Evolutionary conservation across 2,329 filamentous ascomycete species (phyloP).

Genomic region (Setomelanomma holmii): DNA sequence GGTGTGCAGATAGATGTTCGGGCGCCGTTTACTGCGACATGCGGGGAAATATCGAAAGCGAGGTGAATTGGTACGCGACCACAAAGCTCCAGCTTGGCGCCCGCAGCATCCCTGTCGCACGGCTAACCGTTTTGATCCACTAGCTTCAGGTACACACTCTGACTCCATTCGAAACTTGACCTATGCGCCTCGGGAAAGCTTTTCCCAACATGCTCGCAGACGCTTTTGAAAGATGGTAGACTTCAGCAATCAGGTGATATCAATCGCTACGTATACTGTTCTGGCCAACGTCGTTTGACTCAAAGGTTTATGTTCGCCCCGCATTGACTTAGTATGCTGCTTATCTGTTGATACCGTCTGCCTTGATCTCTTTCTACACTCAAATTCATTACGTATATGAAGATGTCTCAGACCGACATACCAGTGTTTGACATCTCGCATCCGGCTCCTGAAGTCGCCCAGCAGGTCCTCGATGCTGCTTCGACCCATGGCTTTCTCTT

Average conservation of each 20-base stretch:
- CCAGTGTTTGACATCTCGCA: slow-evolving; percentile 84
- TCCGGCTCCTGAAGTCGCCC: slow-evolving; percentile 65
- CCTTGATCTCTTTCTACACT: not conserved
- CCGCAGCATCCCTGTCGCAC: slow-evolving; percentile 1
- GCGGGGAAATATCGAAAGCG: not conserved
- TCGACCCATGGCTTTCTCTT: slow-evolving; percentile 88
- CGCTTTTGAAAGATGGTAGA: too few species aligned
- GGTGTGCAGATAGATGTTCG: not conserved
- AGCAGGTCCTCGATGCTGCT: slow-evolving; percentile 78
- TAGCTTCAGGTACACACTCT: slow-evolving; percentile 2
- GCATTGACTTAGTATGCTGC: too few species aligned
- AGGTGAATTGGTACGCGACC: not conserved
- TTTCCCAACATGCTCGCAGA: too few species aligned
- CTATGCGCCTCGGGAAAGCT: too few species aligned
- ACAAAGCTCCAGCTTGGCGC: slow-evolving; percentile 2
- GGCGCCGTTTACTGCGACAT: not conserved
- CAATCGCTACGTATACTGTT: too few species aligned
- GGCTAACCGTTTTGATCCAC: not conserved
- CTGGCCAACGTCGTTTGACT: too few species aligned
- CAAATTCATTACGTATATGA: not conserved
- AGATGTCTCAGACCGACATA: slow-evolving; percentile 55
- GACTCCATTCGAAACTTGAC: not conserved
- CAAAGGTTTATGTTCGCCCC: too few species aligned
- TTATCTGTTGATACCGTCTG: not conserved
- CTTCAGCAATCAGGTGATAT: too few species aligned